These are phyloP conservation scores for Prosopis cineraria DNA, from an alignment of 306 rosid species.

Conservation along the genomic window DNA sequence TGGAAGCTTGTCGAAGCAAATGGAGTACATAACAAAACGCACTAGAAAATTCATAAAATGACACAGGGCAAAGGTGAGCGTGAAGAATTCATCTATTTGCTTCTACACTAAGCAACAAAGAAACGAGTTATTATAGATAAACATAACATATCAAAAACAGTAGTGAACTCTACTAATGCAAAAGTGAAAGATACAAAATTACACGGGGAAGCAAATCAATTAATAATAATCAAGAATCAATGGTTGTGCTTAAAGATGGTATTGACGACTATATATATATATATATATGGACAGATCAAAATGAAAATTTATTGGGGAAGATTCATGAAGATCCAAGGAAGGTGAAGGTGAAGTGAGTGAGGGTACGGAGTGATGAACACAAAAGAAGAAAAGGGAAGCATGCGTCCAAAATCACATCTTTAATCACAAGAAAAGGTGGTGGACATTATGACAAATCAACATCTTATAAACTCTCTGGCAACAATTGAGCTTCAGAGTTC, in stretches of 20 bases:
- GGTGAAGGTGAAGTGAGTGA: neutral
- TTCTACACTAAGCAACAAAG: neutral
- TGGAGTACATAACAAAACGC: neutral
- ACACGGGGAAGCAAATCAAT: neutral
- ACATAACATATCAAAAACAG: neutral
- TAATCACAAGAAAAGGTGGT: slow-evolving; percentile 2
- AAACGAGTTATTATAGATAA: neutral
- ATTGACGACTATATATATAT: neutral
- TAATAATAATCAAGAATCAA: neutral
- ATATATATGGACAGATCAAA: neutral
- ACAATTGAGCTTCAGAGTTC: neutral
- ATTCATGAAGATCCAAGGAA: slow-evolving; percentile 4
- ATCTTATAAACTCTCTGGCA: neutral
- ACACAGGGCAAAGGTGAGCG: neutral
- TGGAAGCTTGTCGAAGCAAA: neutral
- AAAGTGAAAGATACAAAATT: neutral
- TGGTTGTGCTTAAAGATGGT: neutral
- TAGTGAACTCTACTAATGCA: neutral
- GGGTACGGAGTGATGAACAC: neutral
- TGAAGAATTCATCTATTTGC: neutral
- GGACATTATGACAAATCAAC: slow-evolving; percentile 37
- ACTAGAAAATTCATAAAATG: neutral
- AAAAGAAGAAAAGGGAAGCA: slow-evolving; percentile 3
- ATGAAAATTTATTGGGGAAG: neutral
- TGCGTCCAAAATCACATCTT: slow-evolving; percentile 26